Evolutionary conservation across 176 grass and related monocot genomes (phyloP), one percentile per base, ranked within the genome.

Genomic region (Oropetium thomaeum): DNA sequence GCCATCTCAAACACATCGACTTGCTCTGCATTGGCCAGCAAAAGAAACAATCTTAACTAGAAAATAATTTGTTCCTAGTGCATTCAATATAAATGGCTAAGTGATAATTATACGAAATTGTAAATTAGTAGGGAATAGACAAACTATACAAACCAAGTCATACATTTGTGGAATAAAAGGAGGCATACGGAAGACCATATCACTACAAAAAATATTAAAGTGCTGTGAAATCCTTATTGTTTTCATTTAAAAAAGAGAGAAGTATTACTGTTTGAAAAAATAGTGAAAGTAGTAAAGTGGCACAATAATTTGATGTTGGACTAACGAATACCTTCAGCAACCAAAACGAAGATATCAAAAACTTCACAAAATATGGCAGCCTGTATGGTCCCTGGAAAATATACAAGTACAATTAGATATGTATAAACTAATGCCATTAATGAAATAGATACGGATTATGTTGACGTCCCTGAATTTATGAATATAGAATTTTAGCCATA

Each of bases 331-430:
- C 61, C 77, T 80, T 76, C 20, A 60, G 67, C 39, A 82, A 88
- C 71, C 69, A 84, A 58, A 70, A 29, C 4, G 52, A 22, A 79
- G 6, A 62, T 59, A 74, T 39, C 61, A 75, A 71, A 20, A 65
- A 61, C 65, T 71, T 93, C 55, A 97, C 37, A 97, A 71, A 66
- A 97, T 90, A 66, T 47, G 90, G 65, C 93, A 97, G 43, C 85
- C 81, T 9, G 73, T 37, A 41, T 84, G 73, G 10, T 85, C 87
- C 85, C 90, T 97, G 84, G 72, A 85, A 65, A 80, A 25, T 30
- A 72, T 32, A 31, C 16, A 43, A 48, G 35, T 70, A 54, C 25
- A 16, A 13, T 79, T 73, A 84, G 78, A 52, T 26, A 68, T 53
- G 32, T 62, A 27, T 53, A 80, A 44, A 74, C 6, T 43, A 61